Base-by-base conservation (phyloP, 768 basidiomycete genomes). In the Hirschioporus abietinus region DNA sequence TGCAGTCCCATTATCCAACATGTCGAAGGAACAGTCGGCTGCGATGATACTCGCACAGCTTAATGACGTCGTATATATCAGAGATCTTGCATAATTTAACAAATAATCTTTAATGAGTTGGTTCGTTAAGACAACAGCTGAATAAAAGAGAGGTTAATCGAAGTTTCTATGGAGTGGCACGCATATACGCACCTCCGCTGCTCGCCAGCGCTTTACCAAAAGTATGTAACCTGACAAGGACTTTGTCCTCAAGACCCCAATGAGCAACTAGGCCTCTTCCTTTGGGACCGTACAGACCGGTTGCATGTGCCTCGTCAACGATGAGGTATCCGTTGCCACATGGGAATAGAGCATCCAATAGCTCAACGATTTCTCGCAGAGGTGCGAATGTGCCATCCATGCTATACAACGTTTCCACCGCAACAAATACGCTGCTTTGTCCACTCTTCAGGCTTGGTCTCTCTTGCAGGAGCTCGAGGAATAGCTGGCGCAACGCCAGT, bases 361-460 rank as follows among this genome's bases (percentile, higher is more conserved):
- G 71, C 27, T 84, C 82, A 36, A 89, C 84, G 61, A 97, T 88
- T 58, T 85, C 84, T 18, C 64, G 64, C 30, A 99, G 79, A 0
- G 94, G 95, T 0, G 90, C 83, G 67, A 96, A 83, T 27, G 95
- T 96, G 17, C 96, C 96, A 70, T 99, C 96, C 96, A 99, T 99
- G 66, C 90, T 92, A 71, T 98, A 98, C 60, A 98, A 76, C 42
- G 87, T 89, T 81, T 99, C 96, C 7, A 97, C 88, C 0, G 93
- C 88, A 15, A 99, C 76, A 72, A 96, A 97, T 2, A 92, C 77
- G 70, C 80, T 88, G 36, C 69, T 68, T 27, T 77, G 74, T 0
- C 85, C 86, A 0, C 70, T 67, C 65, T 69, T 70, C 18, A 87
- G 71, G 42, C 72, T 76, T 0, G 74, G 72, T n/a, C 76, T 73